Base-by-base conservation (phyloP, 352 stramenopile species). In the Pythium dissotocum region DNA sequence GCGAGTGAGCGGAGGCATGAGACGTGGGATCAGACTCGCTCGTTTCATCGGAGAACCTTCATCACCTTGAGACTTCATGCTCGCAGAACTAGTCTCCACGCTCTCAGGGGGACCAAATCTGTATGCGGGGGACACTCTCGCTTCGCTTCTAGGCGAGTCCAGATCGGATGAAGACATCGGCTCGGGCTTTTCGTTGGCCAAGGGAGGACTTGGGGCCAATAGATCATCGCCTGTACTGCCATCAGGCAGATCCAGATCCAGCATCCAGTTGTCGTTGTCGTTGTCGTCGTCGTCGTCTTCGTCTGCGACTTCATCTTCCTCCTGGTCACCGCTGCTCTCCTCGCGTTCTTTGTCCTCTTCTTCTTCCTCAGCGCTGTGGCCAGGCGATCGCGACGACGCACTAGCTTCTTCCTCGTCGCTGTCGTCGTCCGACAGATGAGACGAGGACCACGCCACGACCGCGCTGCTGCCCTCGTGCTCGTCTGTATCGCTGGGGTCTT, bases 381-480 rank as follows among this genome's bases (percentile, higher is more conserved):
- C 65, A 18, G 52, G 54, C 4, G 69, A 63, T 58, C 54, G 68
- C 4, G 63, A 68, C 36, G 61, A 68, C 35, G 60, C 30, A 12
- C 44, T 59, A 21, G 21, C 28, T 4, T 59, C 54, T 16, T 72
- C 48, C 4, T 58, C 63, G 32, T 67, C 63, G 33, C 61, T 65
- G 61, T 78, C 69, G 49, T 73, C 68, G 26, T 75, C 66, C 1
- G 66, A 72, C 18, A 72, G 33, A 51, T 72, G 66, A 13, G 60
- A 46, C 0, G 59, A 68, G 14, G 58, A 72, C 54, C 58, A 67
- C 32, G 66, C 42, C 42, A 64, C 55, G 2, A 72, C 64, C 7
- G 36, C 64, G 38, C 54, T 54, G 54, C 38, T 46, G 28, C 51
- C 56, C 8, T 55, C 48, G 13, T 38, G 9, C 35, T 64, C 48